Base-by-base conservation (phyloP, 176 grass and related monocot species). In the Avena eriantha region DNA sequence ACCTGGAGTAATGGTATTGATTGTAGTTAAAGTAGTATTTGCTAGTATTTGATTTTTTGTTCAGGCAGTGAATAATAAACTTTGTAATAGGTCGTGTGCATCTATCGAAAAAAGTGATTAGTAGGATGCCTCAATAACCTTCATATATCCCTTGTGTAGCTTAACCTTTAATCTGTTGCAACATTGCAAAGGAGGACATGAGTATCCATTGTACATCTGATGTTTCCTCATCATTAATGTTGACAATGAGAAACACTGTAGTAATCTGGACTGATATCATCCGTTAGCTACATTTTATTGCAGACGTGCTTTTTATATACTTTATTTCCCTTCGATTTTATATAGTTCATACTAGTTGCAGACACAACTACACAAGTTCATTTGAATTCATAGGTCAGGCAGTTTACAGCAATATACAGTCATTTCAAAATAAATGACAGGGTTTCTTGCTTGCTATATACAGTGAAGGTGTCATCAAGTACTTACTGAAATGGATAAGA, bases 401-500 rank as follows among this genome's bases (percentile, higher is more conserved):
- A 41, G 14, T 34, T 57, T 76, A 35, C 26, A 6, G 31, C 54
- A 49, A 73, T 68, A 24, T 18, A 57, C 2, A 15, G 11, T 15
- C 85, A 80, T 16, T 80, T 64, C 19, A 21, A 68, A 24, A 85
- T 11, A 71, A 76, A 66, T 60, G 45, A n/a, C 15, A 35, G 66
- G 57, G 23, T 67, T 35, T 65, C 21, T 36, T 45, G 73, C 36
- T 57, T 46, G 4, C 31, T 60, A 39, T 61, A 76, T 61, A 43
- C 54, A 43, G 49, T 13, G 45, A 85, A 76, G 67, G 58, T 15
- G 24, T 80, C 53, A n/a, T 51, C 13, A 59, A 33, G 11, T 36
- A 47, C 34, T 60, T n/a, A 72, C 18, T 69, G 35, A 12, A 55
- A 96, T 96, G 92, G 92, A 97, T 65, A 97, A 94, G 88, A 97